Percentiles rank a stretch among this genome's conserved stretches.
phyloP scores from a whole-genome alignment of 1,284 basidiomycete species.

The Leccinum pachyderme region DNA sequence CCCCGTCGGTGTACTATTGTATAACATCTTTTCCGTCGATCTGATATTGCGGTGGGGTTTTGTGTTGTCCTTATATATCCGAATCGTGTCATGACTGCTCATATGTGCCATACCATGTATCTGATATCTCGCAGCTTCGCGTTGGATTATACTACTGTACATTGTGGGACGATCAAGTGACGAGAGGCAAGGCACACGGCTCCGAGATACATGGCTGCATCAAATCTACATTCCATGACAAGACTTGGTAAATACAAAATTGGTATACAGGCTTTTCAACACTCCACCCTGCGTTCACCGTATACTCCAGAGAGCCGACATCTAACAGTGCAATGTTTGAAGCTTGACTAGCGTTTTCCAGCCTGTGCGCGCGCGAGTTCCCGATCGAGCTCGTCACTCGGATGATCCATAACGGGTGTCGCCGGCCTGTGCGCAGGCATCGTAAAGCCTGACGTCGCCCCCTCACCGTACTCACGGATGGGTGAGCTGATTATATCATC shows the following conservation, averaged over 20 bases:
- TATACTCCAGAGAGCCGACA: neutral
- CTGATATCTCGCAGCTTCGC: neutral
- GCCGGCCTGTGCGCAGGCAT: conserved; percentile 42
- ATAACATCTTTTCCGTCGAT: neutral
- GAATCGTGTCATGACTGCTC: neutral
- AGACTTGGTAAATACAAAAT: neutral
- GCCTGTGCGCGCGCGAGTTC: conserved; percentile 73
- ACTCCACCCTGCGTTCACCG: neutral
- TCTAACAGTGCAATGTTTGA: neutral
- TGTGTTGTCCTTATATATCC: neutral
- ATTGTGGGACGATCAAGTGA: neutral
- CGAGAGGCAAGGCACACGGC: too few relatives aligned
- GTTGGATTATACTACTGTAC: neutral
- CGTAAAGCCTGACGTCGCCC: conserved; percentile 69
- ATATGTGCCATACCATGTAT: neutral
- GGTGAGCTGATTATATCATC: conserved; percentile 80
- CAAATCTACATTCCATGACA: neutral
- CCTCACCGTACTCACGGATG: conserved; percentile 65
- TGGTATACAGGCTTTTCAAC: neutral
- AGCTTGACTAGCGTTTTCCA: conserved; percentile 26
- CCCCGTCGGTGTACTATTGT: neutral
- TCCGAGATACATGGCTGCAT: too few relatives aligned
- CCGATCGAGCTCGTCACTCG: conserved; percentile 81
- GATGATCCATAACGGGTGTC: conserved; percentile 77
- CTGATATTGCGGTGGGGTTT: neutral